Conservation (phyloP, 805 yeast genomes). For the Kazachstania viticola region DNA sequence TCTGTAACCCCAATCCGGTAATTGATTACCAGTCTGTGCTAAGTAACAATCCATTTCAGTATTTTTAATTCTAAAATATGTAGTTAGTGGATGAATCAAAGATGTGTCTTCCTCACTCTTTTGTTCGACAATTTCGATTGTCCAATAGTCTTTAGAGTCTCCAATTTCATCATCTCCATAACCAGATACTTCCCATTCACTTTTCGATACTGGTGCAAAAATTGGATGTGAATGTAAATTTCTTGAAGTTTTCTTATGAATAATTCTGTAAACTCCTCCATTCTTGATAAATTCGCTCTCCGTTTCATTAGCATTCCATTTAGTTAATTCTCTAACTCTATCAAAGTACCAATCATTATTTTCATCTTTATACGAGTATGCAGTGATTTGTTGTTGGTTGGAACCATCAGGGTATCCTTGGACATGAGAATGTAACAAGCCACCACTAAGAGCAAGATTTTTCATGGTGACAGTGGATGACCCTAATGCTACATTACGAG, state of each 20-base stretch:
- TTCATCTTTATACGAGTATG: slow-evolving; percentile 78
- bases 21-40: slow-evolving; percentile 56
- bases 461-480: slow-evolving; percentile 35
- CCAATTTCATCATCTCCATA: slow-evolving; percentile 65
- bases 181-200: slow-evolving; percentile 75
- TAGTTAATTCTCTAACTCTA: slow-evolving; percentile 35
- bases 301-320: slow-evolving; percentile 22
- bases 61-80: slow-evolving; percentile 59
- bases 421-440: slow-evolving; percentile 76
- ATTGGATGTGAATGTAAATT: slow-evolving; percentile 77
- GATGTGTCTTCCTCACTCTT: slow-evolving; percentile 37
- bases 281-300: slow-evolving; percentile 34
- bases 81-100: slow-evolving; percentile 62
- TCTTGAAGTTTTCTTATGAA: slow-evolving; percentile 60
- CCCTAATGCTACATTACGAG: slow-evolving; percentile 62
- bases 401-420: slow-evolving; percentile 87
- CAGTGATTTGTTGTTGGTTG: slow-evolving; percentile 86
- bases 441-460: slow-evolving; percentile 67
- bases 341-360: slow-evolving; percentile 77
- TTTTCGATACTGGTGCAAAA: slow-evolving; percentile 58
- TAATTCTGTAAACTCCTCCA: slow-evolving; percentile 58
- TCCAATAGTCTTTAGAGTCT: slow-evolving; percentile 84
- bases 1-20: slow-evolving; percentile 77
- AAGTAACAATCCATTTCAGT: slow-evolving; percentile 59
- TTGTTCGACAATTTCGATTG: slow-evolving; percentile 68